Evolutionary conservation across 202 grass and related monocot species (phyloP), one percentile per base, ranked within the genome.

Genomic region (Panicum hallii): DNA sequence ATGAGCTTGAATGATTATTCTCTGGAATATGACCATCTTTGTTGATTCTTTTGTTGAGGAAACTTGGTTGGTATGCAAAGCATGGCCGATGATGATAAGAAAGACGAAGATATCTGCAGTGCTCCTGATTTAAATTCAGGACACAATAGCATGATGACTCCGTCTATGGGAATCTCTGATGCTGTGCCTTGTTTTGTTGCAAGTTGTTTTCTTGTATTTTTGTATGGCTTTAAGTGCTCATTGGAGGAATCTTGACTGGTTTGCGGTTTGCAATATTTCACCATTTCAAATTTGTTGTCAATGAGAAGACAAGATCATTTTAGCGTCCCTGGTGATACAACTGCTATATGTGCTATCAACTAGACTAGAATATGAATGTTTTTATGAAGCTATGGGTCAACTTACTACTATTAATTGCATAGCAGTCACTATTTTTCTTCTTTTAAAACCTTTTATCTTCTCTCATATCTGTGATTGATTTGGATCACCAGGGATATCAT

Each of bases 91-190:
- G 36, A 38, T 4, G 36, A 38, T 38, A 4, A 38, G 36, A 38
- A 38, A 38, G 36, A 38, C 36, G 3, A 38, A 38, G 36, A 38
- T 44, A 83, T 72, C 84, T 84, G 68, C 75, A 77, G 16, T 44
- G 63, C 28, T 11, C 38, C n/a, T 9, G 34, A 20, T 78, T 41
- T 62, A 53, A 15, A 61, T 44, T 52, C 1, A 13, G n/a, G 40
- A 61, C n/a, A 5, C 20, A 10, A 73, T 26, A 70, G 53, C 72
- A 72, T 72, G 77, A 61, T 73, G 85, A 67, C 64, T 67, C 17
- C 36, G 20, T 87, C 77, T 88, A 82, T 70, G 63, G 64, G 64
- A 80, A 84, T 87, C 84, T 78, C 47, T 26, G 50, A 88, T 82
- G 78, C 72, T 28, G 6, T 50, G 36, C 2, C 23, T 48, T 7